Base-by-base conservation (phyloP, 2,329 filamentous ascomycete genomes). In the Mycogone perniciosa region DNA sequence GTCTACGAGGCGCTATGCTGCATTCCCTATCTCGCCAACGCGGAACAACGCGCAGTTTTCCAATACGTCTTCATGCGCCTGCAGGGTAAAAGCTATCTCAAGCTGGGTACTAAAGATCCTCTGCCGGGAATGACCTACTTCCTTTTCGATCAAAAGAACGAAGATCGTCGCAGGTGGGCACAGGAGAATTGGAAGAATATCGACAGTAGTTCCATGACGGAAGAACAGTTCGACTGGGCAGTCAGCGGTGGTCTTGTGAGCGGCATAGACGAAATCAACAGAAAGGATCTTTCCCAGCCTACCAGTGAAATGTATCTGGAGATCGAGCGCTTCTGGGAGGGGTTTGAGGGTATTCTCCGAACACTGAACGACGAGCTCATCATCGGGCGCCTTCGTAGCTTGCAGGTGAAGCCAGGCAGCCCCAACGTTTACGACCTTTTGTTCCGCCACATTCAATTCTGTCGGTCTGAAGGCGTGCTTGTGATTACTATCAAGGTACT, bases 1-100 rank as follows among this genome's bases (percentile, higher is more conserved):
- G 80, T 97, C 31, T 96, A 95, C 60, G 92, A 97, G 66, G 85
- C 87, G 0, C 72, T 97, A 46, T 95, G 90, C 65, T 95, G 87
- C 66, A 82, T 90, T 57, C 77, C 86, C 1, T 89, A 95, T 63
- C 75, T 96, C 54, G 76, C 70, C 41, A 59, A 73, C n/a, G 71
- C 76, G 1, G 73, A 75, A 4, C 75, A 76, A 56, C 72, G 76
- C 3, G 59, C 64, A 0, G 64, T 84, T 57, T 96, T 97, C 64
- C 87, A 96, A 64, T 82, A 79, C 58, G 89, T 95, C 8, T 96
- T 97, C 65, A 76, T 81, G 58, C 77, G 89, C 26, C 82, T 95
- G 2, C 69, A 71, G 48, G 81, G 81, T 10, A 91, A 85, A 61
- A 89, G 81, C 59, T 81, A 82, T n/a, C 74, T 96, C 13, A 89